These are phyloP conservation scores for Colletotrichum shisoi DNA, from an alignment of 2,329 filamentous ascomycete species.

Conservation along the genomic window DNA sequence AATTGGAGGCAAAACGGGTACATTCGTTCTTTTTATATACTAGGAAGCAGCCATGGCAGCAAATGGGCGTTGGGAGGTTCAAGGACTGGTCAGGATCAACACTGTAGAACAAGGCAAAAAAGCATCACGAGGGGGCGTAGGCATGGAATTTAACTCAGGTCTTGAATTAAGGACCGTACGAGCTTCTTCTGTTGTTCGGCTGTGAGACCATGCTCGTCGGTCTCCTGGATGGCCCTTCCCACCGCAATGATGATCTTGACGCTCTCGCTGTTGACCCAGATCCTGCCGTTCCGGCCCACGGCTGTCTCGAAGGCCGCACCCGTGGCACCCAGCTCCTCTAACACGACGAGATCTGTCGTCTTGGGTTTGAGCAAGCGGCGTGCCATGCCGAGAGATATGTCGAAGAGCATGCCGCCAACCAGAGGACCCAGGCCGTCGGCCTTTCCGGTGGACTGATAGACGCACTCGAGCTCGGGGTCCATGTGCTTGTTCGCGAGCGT, in stretches of 20 bases:
- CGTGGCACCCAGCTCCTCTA: conserved; percentile 78
- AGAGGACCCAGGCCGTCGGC: conserved; percentile 86
- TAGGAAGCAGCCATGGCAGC: conserved; percentile 9
- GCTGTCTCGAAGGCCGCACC: conserved; percentile 92
- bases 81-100: conserved; percentile 23
- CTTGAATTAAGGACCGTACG: conserved; percentile 71
- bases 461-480: conserved; percentile 89
- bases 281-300: conserved; percentile 87
- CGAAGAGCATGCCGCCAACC: conserved; percentile 84
- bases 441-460: conserved; percentile 85
- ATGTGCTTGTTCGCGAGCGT: conserved; percentile 79
- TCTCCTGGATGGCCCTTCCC: conserved; percentile 77
- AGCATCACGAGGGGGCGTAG: conserved; percentile 34
- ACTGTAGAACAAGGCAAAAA: conserved; percentile 35
- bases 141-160: conserved; percentile 54
- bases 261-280: conserved; percentile 87
- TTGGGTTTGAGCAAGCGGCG: conserved; percentile 75
- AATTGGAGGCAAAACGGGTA: conserved; percentile 1
- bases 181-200: conserved; percentile 74
- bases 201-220: conserved; percentile 72
- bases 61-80: conserved; percentile 31
- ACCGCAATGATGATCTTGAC: conserved; percentile 77
- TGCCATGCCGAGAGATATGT: conserved; percentile 82
- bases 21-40: conserved; percentile 13
- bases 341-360: conserved; percentile 69